phyloP scores from a whole-genome alignment of 2,329 filamentous ascomycete genomes.

The Pseudohalonectria lignicola region DNA sequence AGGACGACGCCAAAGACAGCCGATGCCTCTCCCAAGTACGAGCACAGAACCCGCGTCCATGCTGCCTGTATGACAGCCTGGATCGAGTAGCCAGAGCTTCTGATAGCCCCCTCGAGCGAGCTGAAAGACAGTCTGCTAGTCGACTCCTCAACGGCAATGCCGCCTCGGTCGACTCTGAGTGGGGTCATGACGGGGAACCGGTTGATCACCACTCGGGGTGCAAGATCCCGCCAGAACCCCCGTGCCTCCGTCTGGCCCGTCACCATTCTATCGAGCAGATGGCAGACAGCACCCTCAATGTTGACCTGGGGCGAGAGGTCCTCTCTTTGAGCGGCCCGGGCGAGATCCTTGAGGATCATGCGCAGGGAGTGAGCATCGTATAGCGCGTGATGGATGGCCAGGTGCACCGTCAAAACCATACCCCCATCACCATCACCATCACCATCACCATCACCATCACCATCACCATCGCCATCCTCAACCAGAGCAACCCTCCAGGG shows the following conservation, averaged over 20 bases:
- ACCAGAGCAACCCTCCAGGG: constrained; percentile 53
- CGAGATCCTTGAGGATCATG: constrained; percentile 52
- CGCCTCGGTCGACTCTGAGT: constrained; percentile 27
- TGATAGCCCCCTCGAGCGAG: constrained; percentile 45
- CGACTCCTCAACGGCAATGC: constrained; percentile 22
- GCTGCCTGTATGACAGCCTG: constrained; percentile 67
- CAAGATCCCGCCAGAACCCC: constrained; percentile 53
- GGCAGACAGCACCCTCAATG: constrained; percentile 21
- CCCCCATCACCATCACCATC: constrained; percentile 9
- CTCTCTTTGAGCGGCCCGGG: too few species aligned
- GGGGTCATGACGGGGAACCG: constrained; percentile 71
- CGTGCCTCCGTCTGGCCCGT: too few species aligned
- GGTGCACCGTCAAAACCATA: constrained; percentile 28
- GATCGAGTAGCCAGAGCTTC: constrained; percentile 51
- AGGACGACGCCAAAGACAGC: constrained; percentile 74
- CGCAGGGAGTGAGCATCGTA: constrained; percentile 74
- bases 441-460: too few species aligned
- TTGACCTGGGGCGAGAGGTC: constrained; percentile 13
- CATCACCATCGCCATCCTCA: too few species aligned
- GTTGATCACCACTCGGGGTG: constrained; percentile 44
- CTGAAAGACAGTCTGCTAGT: constrained; percentile 25
- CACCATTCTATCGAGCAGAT: too few species aligned
- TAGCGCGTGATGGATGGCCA: constrained; percentile 64
- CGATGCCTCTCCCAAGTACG: constrained; percentile 63
- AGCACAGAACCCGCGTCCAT: constrained; percentile 65